Percentiles rank a stretch among this genome's conserved stretches.
Conservation (phyloP, 176 grass and related monocot species). For the Aegilops speltoides region DNA sequence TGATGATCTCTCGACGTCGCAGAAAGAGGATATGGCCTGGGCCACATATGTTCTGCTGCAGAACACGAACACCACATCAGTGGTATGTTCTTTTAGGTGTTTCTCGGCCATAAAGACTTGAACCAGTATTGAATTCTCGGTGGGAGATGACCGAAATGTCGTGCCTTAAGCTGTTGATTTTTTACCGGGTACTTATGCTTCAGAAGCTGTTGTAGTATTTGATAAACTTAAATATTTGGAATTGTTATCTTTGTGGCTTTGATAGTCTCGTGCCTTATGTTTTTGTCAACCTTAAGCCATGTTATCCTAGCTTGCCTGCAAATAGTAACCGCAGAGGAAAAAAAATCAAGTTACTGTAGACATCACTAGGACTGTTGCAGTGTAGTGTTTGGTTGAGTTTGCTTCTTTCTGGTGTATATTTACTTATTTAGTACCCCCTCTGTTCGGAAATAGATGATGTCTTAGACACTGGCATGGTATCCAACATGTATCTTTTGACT, state of each 20-base stretch:
- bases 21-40: conserved; percentile 87
- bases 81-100: conserved; percentile 48
- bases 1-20: conserved; percentile 42
- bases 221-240: background rate
- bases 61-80: conserved; percentile 81
- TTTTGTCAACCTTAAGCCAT: background rate
- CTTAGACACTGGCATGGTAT: too few relatives aligned
- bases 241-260: background rate
- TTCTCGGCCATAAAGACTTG: background rate
- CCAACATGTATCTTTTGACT: too few relatives aligned
- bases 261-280: background rate
- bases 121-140: background rate
- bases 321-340: background rate
- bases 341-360: background rate
- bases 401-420: too few relatives aligned
- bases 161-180: background rate
- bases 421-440: too few relatives aligned
- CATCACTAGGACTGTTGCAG: conserved; percentile 4
- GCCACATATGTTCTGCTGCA: conserved; percentile 74
- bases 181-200: background rate
- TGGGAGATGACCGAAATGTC: background rate
- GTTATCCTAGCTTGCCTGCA: background rate
- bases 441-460: too few relatives aligned
- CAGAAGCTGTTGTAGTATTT: background rate
- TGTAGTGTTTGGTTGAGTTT: background rate